A percentile compares a stretch with the other conserved stretches of the same genome.
phyloP scores from a whole-genome alignment of 371 early-diverging fungal species.

The Circinella umbellata region DNA sequence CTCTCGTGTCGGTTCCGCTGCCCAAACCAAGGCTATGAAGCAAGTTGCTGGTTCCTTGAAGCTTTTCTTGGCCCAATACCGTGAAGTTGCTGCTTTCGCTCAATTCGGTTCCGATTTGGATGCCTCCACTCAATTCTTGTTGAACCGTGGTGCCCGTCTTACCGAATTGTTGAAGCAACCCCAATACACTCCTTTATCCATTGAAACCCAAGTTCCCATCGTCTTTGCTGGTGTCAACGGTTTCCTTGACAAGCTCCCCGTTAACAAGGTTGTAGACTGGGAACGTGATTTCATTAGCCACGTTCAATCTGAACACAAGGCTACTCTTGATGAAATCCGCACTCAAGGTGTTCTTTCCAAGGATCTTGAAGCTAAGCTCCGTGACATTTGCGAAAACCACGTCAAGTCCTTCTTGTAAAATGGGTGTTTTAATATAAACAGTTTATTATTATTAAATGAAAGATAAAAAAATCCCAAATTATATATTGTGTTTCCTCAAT shows the following conservation, averaged over 20 bases:
- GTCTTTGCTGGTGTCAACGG: slow-evolving; percentile 96
- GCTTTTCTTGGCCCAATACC: slow-evolving; percentile 97
- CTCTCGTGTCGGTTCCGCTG: slow-evolving; percentile 97
- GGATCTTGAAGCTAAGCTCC: slow-evolving; percentile 84
- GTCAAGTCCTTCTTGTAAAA: slow-evolving; percentile 82
- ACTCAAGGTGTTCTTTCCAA: slow-evolving; percentile 69
- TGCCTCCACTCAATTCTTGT: slow-evolving; percentile 95
- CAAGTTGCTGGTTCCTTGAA: slow-evolving; percentile 97
- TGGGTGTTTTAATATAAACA: not conserved
- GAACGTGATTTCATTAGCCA: slow-evolving; percentile 89
- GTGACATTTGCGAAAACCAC: slow-evolving; percentile 82
- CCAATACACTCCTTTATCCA: slow-evolving; percentile 91
- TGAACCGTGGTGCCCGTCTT: slow-evolving; percentile 97
- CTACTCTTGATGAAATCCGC: slow-evolving; percentile 87
- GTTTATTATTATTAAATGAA: not conserved
- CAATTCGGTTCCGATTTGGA: slow-evolving; percentile 98
- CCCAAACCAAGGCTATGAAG: slow-evolving; percentile 98
- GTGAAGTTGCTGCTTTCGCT: slow-evolving; percentile 98
- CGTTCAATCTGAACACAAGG: slow-evolving; percentile 84
- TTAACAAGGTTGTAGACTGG: slow-evolving; percentile 88
- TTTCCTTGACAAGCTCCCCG: slow-evolving; percentile 95
- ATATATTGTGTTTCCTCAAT: not conserved
- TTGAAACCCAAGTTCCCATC: slow-evolving; percentile 92
- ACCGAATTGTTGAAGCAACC: slow-evolving; percentile 95
- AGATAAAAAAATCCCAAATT: not conserved